Evolutionary conservation across 2,329 filamentous ascomycete species (phyloP), one percentile per base, ranked within the genome.

Genomic region (Orbilia oligospora): DNA sequence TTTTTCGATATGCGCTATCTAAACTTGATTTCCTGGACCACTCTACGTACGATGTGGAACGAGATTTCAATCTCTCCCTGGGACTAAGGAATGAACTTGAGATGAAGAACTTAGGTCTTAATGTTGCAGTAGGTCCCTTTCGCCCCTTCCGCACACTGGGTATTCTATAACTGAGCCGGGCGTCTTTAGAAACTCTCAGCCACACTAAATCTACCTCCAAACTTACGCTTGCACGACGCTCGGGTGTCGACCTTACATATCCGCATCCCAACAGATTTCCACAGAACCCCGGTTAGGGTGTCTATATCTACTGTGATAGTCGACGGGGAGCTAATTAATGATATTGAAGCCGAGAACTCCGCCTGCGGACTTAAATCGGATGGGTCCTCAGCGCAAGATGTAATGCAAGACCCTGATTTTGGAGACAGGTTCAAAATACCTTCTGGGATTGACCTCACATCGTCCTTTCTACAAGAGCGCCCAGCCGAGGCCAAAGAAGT

Each of bases 11-110:
- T 86, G 93, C 91, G 63, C 87, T 99, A 49, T 91, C 92, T 24
- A 90, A 91, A 73, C 88, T 97, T 76, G 94, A 97, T 81, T 88
- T 97, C 70, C 89, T 99, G 76, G 96, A 98, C 83, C 92, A 93
- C 72, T 92, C 97, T 83, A 91, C 92, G 12, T 87, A 97, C 81
- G 92, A 97, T 83, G 88, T 96, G 79, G 93, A 96, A 80, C 93
- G 58, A 36, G 69, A 93, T 81, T 86, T 98, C 80, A 93, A 97
- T 81, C 89, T 97, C 81, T 91, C 90, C 55, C 89, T 93, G 85
- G 96, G 96, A 38, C 91, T 91, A 84, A 91, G 91, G 81, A 96
- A 91, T 48, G 91, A 92, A 0, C 88, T 97, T 53, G 94, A 97
- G 84, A 91, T 97, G 81, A 90, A 91, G 81, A 92, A 98, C 87